phyloP scores from a whole-genome alignment of 2,329 filamentous ascomycete species.

The Huntiella decipiens region DNA sequence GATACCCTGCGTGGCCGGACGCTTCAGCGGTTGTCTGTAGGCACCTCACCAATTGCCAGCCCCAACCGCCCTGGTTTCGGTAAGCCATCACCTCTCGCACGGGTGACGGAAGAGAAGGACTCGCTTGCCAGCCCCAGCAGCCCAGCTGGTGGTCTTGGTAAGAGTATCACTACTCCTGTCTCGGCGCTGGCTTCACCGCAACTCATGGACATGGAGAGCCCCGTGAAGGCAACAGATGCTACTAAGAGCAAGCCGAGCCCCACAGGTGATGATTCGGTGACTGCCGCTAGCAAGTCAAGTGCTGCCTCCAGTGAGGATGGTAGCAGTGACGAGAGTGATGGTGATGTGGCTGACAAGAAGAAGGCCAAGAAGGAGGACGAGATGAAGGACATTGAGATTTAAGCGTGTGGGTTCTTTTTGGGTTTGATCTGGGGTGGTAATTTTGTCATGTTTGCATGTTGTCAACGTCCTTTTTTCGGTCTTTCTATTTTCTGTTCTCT shows the following conservation, averaged over 20 bases:
- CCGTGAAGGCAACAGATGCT: conserved; percentile 17
- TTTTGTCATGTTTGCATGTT: conserved; percentile 4
- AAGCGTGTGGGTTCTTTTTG: conserved; percentile 13
- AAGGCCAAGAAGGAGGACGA: conserved; percentile 27
- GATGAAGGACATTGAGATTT: conserved; percentile 47
- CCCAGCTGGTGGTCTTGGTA: conserved; percentile 15
- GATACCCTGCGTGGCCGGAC: conserved; percentile 49
- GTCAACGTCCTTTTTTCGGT: conserved; percentile 3
- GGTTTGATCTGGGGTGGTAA: conserved; percentile 4
- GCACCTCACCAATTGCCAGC: conserved; percentile 44
- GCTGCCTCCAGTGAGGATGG: conserved; percentile 3
- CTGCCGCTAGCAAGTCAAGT: conserved; percentile 18
- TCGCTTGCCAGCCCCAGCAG: neutral
- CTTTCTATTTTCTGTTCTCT: neutral
- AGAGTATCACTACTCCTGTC: conserved; percentile 21
- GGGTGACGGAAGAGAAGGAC: conserved; percentile 49
- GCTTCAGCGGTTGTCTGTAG: conserved; percentile 42
- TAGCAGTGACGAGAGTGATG: conserved; percentile 16
- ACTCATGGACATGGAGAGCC: conserved; percentile 37
- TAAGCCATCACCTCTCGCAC: conserved; percentile 53
- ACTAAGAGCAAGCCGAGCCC: conserved; percentile 22
- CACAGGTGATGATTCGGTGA: conserved; percentile 17
- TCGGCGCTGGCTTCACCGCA: conserved; percentile 26
- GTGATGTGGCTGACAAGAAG: conserved; percentile 21
- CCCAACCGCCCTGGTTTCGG: conserved; percentile 46